Conservation (phyloP, 1,139 yeast species). For the Geotrichum australiense region DNA sequence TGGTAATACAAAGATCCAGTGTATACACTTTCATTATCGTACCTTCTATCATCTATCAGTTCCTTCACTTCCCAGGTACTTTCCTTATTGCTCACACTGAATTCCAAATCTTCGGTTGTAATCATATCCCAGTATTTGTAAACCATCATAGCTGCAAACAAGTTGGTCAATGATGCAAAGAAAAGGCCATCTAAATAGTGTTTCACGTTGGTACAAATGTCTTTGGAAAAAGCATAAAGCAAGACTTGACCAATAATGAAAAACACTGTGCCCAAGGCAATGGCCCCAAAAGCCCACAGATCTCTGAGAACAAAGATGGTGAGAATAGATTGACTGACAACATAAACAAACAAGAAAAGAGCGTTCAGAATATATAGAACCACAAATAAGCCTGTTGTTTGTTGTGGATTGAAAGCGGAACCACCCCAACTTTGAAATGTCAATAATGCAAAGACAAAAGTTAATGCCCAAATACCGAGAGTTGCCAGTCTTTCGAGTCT, state of each 20-base stretch:
- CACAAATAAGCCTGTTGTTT: conserved; percentile 57
- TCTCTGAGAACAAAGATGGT: conserved; percentile 63
- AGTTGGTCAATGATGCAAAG: conserved; percentile 72
- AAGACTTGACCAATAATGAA: conserved; percentile 76
- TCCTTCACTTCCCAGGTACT: conserved; percentile 45
- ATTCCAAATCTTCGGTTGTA: conserved; percentile 92
- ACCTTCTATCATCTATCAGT: conserved; percentile 41
- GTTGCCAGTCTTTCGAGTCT: conserved; percentile 93
- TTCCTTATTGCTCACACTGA: conserved; percentile 58
- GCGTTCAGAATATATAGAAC: conserved; percentile 69
- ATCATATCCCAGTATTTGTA: conserved; percentile 96
- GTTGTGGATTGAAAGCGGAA: conserved; percentile 11
- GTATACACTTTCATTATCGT: conserved; percentile 36
- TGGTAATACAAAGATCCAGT: conserved; percentile 28
- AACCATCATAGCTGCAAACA: conserved; percentile 86
- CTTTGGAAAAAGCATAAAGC: conserved; percentile 57
- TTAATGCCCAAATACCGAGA: conserved; percentile 38
- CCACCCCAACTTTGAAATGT: conserved; percentile 18
- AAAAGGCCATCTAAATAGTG: conserved; percentile 90
- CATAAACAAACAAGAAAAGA: conserved; percentile 52
- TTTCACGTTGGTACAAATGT: conserved; percentile 61
- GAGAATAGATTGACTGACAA: conserved; percentile 60
- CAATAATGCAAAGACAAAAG: conserved; percentile 43
- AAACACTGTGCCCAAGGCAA: conserved; percentile 60
- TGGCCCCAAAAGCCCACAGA: conserved; percentile 85